A percentile compares a stretch with the other conserved stretches of the same genome.
These are phyloP conservation scores for Roridomyces roridus DNA, from an alignment of 768 basidiomycete genomes.

Conservation along the genomic window DNA sequence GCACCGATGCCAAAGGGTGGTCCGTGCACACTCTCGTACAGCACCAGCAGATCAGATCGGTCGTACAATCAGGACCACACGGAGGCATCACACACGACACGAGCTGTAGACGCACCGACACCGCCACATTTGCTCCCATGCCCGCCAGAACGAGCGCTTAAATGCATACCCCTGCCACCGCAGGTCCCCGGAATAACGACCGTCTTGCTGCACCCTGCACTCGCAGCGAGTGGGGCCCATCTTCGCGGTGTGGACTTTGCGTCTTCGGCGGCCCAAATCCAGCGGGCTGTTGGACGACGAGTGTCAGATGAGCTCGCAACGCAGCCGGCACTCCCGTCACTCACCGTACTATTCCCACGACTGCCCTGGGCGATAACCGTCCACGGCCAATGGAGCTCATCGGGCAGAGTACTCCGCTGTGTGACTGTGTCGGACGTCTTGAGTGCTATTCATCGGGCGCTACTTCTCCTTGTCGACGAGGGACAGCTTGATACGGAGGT, in stretches of 20 bases:
- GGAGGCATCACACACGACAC: too few species aligned
- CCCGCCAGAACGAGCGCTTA: too few species aligned
- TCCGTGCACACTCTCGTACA: too few species aligned
- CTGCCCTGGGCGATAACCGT: conserved; percentile 26
- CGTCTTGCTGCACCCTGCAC: conserved; percentile 2
- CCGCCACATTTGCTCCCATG: too few species aligned
- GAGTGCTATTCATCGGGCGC: conserved; percentile 7
- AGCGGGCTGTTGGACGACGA: background rate
- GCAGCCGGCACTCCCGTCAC: conserved; percentile 21
- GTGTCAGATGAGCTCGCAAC: conserved; percentile 12
- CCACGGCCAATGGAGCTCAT: conserved; percentile 9
- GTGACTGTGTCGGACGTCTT: conserved; percentile 20
- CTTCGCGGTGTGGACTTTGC: background rate
- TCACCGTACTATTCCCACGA: conserved; percentile 7
- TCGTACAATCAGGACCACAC: too few species aligned
- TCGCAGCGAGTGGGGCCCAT: background rate
- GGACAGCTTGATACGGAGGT: conserved; percentile 2
- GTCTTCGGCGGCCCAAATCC: background rate
- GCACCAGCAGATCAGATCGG: too few species aligned
- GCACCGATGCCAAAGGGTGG: too few species aligned
- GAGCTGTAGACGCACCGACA: too few species aligned
- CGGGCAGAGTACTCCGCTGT: conserved; percentile 9
- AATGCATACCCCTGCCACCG: conserved; percentile 5
- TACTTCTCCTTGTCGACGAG: conserved; percentile 6
- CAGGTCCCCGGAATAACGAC: conserved; percentile 4